Base-by-base conservation (phyloP, 2,329 filamentous ascomycete genomes). In the Tolypocladium endophyticum region DNA sequence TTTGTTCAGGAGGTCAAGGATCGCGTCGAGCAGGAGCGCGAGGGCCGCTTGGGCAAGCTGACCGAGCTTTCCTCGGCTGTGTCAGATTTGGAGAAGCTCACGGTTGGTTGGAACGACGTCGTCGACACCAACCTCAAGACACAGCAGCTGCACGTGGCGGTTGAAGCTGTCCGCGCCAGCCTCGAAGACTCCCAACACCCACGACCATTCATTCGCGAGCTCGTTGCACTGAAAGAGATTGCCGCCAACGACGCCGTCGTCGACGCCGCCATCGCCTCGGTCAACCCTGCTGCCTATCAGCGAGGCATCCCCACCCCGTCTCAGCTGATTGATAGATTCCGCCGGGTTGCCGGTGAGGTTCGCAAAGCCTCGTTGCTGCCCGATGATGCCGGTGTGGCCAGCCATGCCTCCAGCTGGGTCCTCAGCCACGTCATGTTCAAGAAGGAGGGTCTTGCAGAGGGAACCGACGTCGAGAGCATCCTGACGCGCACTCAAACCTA, bases 401-500 rank as follows among this genome's bases (percentile, higher is more conserved):
- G 89, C 69, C 94, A 99, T 73, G 92, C 93, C 3, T 93, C 92
- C 52, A 94, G 89, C 73, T 88, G 90, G 73, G 81, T 95, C 55
- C 80, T 99, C 68, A 96, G 90, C 80, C 95, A 96, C 77, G 82
- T 97, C 58, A 86, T 97, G 78, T 97, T 99, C 84, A 92, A 91
- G 81, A 97, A 97, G 83, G 87, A 89, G 69, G 90, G 89, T 12
- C 80, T 94, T 55, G 88, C 91, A 0, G 86, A 86, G 30, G 92
- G 93, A 25, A 83, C 90, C 66, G 93, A 97, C 70, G 93, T 97
- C 28, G 94, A 99, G 81, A 95, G 92, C 69, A 87, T 97, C 61
- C 82, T 99, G 55, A 89, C 90, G 3, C 83, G 94, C 63, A 93
- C 94, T 1, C 92, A 99, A 76, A 92, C 87, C 9, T 83, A 91